Conservation (phyloP, 495 filamentous ascomycete species). For the Aspergillus biplanus region DNA sequence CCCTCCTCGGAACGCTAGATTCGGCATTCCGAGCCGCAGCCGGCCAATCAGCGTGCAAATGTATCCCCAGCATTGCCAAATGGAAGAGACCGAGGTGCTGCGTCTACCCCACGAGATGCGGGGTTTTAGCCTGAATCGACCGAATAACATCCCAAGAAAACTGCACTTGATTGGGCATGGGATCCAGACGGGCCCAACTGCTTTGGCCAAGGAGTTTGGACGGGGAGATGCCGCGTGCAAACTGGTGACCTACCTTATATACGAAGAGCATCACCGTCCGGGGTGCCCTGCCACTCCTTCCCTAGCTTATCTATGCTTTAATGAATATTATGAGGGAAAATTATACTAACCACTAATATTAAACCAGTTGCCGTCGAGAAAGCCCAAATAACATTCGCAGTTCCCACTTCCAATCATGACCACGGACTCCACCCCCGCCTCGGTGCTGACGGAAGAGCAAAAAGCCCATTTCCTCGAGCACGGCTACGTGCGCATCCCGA, state of each 20-base stretch:
- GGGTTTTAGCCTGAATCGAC: constrained; percentile 4
- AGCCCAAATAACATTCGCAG: not conserved
- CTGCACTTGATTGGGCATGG: not conserved
- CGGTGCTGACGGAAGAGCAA: constrained; percentile 58
- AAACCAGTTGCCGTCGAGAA: too few species aligned
- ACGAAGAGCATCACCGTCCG: not conserved
- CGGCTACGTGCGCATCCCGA: constrained; percentile 63
- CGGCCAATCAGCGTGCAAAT: too few species aligned
- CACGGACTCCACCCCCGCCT: constrained; percentile 5
- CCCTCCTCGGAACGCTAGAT: too few species aligned
- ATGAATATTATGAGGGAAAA: too few species aligned
- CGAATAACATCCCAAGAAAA: not conserved
- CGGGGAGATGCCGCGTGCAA: too few species aligned
- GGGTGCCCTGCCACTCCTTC: not conserved
- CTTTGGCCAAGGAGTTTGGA: not conserved
- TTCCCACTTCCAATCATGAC: constrained; percentile 1
- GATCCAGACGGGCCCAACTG: not conserved
- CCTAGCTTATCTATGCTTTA: too few species aligned
- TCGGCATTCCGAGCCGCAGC: too few species aligned
- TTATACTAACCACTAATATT: too few species aligned
- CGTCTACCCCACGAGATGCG: not conserved
- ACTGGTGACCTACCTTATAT: not conserved
- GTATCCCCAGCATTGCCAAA: too few species aligned
- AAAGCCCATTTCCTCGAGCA: constrained; percentile 68
- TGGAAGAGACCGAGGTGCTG: not conserved